Evolutionary conservation across 352 stramenopile species (phyloP).

Genomic region (Hyaloperonospora brassicae): DNA sequence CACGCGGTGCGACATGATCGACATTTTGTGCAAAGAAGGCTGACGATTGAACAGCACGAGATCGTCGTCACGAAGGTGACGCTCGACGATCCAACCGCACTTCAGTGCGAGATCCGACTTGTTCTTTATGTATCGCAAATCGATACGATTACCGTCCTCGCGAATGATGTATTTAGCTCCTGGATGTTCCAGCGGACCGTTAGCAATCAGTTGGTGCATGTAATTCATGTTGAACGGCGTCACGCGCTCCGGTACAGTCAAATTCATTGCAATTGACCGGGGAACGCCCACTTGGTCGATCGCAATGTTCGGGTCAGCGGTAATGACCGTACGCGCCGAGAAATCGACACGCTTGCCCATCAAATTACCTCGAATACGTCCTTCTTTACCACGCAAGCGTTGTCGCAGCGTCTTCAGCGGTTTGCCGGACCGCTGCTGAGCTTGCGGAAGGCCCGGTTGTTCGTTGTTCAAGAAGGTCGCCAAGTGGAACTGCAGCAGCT

Average conservation of each 20-base stretch:
- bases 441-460: conserved; percentile 90
- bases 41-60: conserved; percentile 99
- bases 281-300: conserved; percentile 99
- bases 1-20: conserved; percentile 98
- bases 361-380: conserved; percentile 97
- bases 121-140: conserved; percentile 97
- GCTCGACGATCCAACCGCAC: conserved; percentile 97
- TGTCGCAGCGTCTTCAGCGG: conserved; percentile 97
- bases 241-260: conserved; percentile 98
- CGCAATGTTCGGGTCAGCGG: conserved; percentile 97
- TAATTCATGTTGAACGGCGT: conserved; percentile 97
- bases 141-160: conserved; percentile 94
- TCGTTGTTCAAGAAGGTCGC: conserved; percentile 98
- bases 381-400: conserved; percentile 95
- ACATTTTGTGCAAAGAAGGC: conserved; percentile 99
- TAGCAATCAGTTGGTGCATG: conserved; percentile 93
- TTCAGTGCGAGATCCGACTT: conserved; percentile 93
- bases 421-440: conserved; percentile 94
- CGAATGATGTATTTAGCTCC: conserved; percentile 98
- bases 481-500: conserved; percentile 81
- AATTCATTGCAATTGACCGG: conserved; percentile 96
- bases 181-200: conserved; percentile 94
- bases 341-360: conserved; percentile 99
- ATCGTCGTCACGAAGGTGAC: conserved; percentile 97
- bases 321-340: conserved; percentile 98